Conservation (phyloP, 306 rosid species). For the Heteromeles arbutifolia region DNA sequence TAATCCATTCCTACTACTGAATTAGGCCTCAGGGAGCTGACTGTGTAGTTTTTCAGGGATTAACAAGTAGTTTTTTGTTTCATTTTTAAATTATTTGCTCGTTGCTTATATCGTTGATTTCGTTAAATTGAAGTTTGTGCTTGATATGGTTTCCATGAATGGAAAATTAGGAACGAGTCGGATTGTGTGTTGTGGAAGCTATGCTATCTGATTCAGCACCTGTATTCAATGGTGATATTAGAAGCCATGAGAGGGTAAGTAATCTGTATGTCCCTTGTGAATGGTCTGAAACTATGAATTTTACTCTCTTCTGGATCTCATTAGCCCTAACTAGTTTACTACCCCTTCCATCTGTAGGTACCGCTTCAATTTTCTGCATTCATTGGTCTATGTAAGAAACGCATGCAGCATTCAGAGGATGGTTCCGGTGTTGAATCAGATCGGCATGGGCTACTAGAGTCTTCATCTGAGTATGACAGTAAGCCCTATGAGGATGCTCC, state of each 20-base stretch:
- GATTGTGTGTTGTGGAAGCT: slow-evolving; percentile 74
- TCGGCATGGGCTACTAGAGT: slow-evolving; percentile 11
- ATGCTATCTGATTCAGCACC: slow-evolving; percentile 76
- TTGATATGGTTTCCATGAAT: neutral
- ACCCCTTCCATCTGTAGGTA: slow-evolving; percentile 42
- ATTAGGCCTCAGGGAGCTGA: neutral
- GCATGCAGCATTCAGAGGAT: slow-evolving; percentile 24
- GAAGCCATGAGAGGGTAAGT: slow-evolving; percentile 80
- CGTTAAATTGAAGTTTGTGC: neutral
- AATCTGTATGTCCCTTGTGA: neutral
- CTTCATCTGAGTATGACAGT: slow-evolving; percentile 21
- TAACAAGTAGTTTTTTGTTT: neutral
- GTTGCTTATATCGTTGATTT: neutral
- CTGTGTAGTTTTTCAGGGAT: neutral
- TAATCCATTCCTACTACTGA: neutral
- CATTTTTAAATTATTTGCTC: neutral
- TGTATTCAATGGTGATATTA: slow-evolving; percentile 79
- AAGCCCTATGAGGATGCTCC: slow-evolving; percentile 44
- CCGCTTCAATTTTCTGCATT: slow-evolving; percentile 73
- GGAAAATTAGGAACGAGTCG: slow-evolving; percentile 52
- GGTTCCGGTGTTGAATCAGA: slow-evolving; percentile 20
- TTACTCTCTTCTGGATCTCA: neutral
- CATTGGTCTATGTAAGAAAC: slow-evolving; percentile 55
- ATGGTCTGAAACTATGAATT: neutral
- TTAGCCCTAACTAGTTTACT: neutral